Evolutionary conservation across 2,329 filamentous ascomycete genomes (phyloP).

Genomic region (Cadophora malorum): DNA sequence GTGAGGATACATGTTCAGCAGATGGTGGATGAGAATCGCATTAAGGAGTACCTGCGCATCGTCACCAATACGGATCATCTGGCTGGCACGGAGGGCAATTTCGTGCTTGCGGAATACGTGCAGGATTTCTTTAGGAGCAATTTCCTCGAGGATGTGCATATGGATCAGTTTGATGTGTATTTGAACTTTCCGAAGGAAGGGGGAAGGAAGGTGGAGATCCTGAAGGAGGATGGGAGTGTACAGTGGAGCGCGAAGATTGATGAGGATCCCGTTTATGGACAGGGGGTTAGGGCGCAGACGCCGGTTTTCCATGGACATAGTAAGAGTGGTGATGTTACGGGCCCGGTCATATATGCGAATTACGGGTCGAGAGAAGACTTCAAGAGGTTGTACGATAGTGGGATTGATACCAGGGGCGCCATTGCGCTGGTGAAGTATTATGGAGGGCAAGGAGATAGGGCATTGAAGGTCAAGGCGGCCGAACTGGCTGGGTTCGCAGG

Average conservation of each 20-base stretch:
- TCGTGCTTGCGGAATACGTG: slow-evolving; percentile 83
- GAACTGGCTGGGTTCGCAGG: slow-evolving; percentile 85
- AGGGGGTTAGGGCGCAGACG: slow-evolving; percentile 70
- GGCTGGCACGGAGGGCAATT: slow-evolving; percentile 93
- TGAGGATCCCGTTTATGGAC: slow-evolving; percentile 74
- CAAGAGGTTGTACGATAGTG: slow-evolving; percentile 70
- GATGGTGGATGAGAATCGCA: slow-evolving; percentile 71
- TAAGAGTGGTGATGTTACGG: slow-evolving; percentile 82
- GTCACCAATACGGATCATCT: slow-evolving; percentile 87
- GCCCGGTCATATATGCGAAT: slow-evolving; percentile 89
- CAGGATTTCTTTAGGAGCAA: slow-evolving; percentile 76
- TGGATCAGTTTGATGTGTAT: slow-evolving; percentile 87
- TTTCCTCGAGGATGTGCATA: slow-evolving; percentile 74
- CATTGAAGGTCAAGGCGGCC: slow-evolving; percentile 87
- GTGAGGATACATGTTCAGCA: slow-evolving; percentile 77
- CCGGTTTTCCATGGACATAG: slow-evolving; percentile 88
- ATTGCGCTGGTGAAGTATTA: slow-evolving; percentile 86
- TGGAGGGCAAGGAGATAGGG: slow-evolving; percentile 74
- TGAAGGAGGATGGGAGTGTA: slow-evolving; percentile 69
- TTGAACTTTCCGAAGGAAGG: slow-evolving; percentile 85
- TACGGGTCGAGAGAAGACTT: slow-evolving; percentile 90
- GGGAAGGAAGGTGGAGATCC: slow-evolving; percentile 81
- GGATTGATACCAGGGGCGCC: slow-evolving; percentile 76
- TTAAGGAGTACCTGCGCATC: slow-evolving; percentile 76
- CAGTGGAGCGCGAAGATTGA: slow-evolving; percentile 84